Evolutionary conservation across 2,329 filamentous ascomycete species (phyloP).

Genomic region (Drechslerella dactyloides): DNA sequence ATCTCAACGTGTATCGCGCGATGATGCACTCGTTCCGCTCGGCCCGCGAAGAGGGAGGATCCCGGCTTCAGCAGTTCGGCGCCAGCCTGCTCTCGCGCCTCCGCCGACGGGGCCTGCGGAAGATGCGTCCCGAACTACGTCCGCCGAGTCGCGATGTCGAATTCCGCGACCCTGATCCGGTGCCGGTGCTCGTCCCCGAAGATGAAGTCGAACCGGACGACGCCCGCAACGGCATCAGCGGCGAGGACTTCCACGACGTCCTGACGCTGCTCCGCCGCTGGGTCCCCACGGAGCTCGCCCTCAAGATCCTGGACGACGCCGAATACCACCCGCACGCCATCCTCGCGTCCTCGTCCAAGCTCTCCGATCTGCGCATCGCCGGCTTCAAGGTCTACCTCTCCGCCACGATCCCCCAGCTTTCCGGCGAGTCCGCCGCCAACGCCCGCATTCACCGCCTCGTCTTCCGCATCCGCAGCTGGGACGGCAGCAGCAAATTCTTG

Average conservation of each 20-base stretch:
- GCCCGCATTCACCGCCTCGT: not conserved
- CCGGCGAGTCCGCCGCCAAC: not conserved
- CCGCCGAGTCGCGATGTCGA: no score
- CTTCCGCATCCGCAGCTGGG: constrained; percentile 20
- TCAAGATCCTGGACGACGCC: constrained; percentile 22
- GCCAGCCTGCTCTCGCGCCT: no score
- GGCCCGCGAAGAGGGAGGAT: no score
- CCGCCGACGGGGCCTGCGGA: no score
- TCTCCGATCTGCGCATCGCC: constrained; percentile 1
- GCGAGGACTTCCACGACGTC: constrained; percentile 1
- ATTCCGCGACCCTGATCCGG: no score
- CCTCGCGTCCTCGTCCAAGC: not conserved
- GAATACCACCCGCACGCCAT: constrained; percentile 10
- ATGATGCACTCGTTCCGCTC: no score
- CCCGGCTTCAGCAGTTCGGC: no score
- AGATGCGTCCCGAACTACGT: no score
- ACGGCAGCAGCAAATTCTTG: constrained; percentile 8
- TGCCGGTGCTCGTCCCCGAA: no score
- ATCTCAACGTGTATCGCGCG: no score
- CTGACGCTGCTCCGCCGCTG: constrained; percentile 7
- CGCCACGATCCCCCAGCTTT: constrained; percentile 14
- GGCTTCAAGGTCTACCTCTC: constrained; percentile 18
- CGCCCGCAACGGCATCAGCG: constrained; percentile 1
- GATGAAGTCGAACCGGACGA: not conserved
- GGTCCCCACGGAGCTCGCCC: constrained; percentile 17